phyloP scores from a whole-genome alignment of 2,329 filamentous ascomycete genomes.

The Macrophomina tecta region DNA sequence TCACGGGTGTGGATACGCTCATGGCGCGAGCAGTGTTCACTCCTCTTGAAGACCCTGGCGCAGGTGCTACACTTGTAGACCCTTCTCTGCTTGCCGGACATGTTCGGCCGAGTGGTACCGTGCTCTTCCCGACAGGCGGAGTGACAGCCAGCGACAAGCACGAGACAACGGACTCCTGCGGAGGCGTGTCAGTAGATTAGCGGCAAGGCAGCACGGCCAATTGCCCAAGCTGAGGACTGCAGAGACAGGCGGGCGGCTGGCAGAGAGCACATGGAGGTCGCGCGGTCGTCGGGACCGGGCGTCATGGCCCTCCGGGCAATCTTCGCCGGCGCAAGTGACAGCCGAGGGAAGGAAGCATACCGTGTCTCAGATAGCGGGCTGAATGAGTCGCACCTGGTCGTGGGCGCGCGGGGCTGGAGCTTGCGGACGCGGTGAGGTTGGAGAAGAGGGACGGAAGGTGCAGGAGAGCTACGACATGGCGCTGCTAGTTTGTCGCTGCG shows the following conservation, averaged over 20 bases:
- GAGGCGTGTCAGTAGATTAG: neutral
- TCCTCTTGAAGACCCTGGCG: slow-evolving; percentile 41
- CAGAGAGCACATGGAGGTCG: neutral
- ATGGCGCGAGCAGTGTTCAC: slow-evolving; percentile 44
- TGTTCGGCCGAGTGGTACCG: slow-evolving; percentile 2
- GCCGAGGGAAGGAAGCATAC: slow-evolving; percentile 11
- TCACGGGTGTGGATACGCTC: slow-evolving; percentile 44
- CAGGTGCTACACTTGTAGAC: slow-evolving; percentile 38
- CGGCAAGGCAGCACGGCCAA: neutral
- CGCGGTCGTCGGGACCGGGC: slow-evolving; percentile 21
- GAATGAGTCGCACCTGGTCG: neutral
- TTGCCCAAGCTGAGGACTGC: neutral
- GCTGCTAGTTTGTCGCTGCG: slow-evolving; percentile 2
- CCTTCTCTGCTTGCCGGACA: slow-evolving; percentile 23
- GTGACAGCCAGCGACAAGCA: slow-evolving; percentile 6
- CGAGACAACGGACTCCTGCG: slow-evolving; percentile 2
- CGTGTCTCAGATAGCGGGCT: slow-evolving; percentile 14
- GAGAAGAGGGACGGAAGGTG: slow-evolving; percentile 8
- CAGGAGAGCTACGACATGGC: slow-evolving; percentile 18
- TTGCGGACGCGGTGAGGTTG: slow-evolving; percentile 7
- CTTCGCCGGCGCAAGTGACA: neutral
- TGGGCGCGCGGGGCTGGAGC: neutral
- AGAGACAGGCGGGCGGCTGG: slow-evolving; percentile 2
- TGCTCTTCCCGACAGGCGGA: neutral
- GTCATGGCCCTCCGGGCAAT: slow-evolving; percentile 2